These are phyloP conservation scores for Kregervanrija fluxuum DNA, from an alignment of 805 yeast species.

Conservation along the genomic window DNA sequence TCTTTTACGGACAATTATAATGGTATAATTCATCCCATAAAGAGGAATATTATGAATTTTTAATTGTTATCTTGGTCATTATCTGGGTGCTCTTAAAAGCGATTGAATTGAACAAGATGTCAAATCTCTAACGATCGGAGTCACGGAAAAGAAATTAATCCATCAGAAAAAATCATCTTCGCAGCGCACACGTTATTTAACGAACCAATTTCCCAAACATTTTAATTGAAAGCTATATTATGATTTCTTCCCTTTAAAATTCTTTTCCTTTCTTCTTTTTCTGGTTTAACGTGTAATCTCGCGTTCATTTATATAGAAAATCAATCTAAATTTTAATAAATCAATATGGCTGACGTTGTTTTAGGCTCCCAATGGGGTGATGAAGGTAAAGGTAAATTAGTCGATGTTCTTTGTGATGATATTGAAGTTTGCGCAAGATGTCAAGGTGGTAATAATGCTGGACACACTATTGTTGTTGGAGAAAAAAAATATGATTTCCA, in stretches of 20 bases:
- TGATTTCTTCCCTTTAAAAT: not conserved
- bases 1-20: too few relatives aligned
- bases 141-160: not conserved
- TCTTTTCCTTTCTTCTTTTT: not conserved
- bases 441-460: conserved; percentile 99
- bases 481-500: conserved; percentile 92
- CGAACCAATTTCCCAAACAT: conserved; percentile 3
- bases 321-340: not conserved
- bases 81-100: too few relatives aligned
- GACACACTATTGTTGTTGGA: conserved; percentile 94
- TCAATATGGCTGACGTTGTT: conserved; percentile 76
- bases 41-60: too few relatives aligned
- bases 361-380: conserved; percentile 99
- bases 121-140: too few relatives aligned
- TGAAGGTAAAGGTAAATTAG: conserved; percentile 98
- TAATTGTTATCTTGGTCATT: too few relatives aligned
- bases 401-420: conserved; percentile 88
- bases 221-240: not conserved
- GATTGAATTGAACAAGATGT: too few relatives aligned
- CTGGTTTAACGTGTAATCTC: conserved; percentile 7
- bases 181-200: conserved; percentile 8
- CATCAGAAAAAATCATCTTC: not conserved
- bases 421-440: conserved; percentile 97
- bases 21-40: too few relatives aligned
- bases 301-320: conserved; percentile 3